phyloP scores from a whole-genome alignment of 139 green algal species.

The Pleodorina starrii region DNA sequence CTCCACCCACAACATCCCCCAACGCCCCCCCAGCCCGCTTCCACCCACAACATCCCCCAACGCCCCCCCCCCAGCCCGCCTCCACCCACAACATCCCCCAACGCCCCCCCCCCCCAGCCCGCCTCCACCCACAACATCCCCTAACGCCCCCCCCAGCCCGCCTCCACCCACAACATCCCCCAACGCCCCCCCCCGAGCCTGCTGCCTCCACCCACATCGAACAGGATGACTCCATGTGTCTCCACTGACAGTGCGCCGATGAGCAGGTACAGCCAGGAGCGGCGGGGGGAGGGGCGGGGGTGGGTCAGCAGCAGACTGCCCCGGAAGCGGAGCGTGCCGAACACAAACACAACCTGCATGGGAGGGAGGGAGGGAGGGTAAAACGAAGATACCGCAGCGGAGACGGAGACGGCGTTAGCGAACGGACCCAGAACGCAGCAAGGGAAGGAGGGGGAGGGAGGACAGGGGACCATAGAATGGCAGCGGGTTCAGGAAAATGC shows the following conservation, averaged over 20 bases:
- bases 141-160: background rate
- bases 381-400: background rate
- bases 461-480: no score
- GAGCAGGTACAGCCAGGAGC: constrained; percentile 56
- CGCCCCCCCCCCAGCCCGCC: no score
- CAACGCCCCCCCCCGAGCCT: background rate
- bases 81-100: no score
- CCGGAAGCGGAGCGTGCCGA: constrained; percentile 49
- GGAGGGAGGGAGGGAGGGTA: no score
- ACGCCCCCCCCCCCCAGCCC: no score
- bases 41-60: no score
- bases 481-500: no score
- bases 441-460: background rate
- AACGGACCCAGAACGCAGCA: background rate
- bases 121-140: no score
- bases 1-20: no score
- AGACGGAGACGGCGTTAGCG: no score
- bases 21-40: no score
- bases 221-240: constrained; percentile 55
- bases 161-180: background rate
- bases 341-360: constrained; percentile 62
- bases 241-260: constrained; percentile 59
- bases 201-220: constrained; percentile 39
- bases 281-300: constrained; percentile 38
- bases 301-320: constrained; percentile 57